Percentiles rank a stretch among this genome's conserved stretches.
phyloP scores from a whole-genome alignment of 306 rosid species.

The Dryas alaskensis region DNA sequence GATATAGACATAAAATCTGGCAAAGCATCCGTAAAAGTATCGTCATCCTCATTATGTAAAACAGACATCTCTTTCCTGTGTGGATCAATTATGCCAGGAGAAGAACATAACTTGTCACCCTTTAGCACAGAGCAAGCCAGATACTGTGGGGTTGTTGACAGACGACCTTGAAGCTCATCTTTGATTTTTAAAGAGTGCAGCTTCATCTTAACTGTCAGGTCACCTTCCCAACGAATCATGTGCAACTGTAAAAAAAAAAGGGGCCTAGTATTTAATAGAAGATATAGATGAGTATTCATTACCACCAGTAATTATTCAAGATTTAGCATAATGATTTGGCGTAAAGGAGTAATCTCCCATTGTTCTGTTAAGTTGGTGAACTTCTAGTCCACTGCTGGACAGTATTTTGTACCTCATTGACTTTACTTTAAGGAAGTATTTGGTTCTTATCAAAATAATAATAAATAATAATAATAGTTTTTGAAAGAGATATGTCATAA shows the following conservation, averaged over 20 bases:
- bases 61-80: constrained; percentile 44
- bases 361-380: no score
- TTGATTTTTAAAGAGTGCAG: constrained; percentile 82
- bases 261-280: constrained; percentile 6
- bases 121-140: constrained; percentile 82
- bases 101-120: constrained; percentile 40
- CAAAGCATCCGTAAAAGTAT: constrained; percentile 80
- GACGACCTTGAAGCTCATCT: constrained; percentile 84
- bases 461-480: no score
- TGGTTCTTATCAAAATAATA: no score
- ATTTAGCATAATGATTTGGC: no score
- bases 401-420: no score
- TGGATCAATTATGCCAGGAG: constrained; percentile 39
- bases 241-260: constrained; percentile 55
- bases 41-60: constrained; percentile 65
- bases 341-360: no score
- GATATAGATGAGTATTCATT: no score
- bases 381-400: no score
- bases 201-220: constrained; percentile 69
- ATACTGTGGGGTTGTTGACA: constrained; percentile 59
- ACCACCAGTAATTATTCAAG: no score
- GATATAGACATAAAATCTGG: constrained; percentile 69
- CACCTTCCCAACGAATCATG: constrained; percentile 55
- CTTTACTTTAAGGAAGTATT: no score
- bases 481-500: no score